These are phyloP conservation scores for Berkeleyomyces rouxiae DNA, from an alignment of 2,329 filamentous ascomycete genomes.

Conservation along the genomic window DNA sequence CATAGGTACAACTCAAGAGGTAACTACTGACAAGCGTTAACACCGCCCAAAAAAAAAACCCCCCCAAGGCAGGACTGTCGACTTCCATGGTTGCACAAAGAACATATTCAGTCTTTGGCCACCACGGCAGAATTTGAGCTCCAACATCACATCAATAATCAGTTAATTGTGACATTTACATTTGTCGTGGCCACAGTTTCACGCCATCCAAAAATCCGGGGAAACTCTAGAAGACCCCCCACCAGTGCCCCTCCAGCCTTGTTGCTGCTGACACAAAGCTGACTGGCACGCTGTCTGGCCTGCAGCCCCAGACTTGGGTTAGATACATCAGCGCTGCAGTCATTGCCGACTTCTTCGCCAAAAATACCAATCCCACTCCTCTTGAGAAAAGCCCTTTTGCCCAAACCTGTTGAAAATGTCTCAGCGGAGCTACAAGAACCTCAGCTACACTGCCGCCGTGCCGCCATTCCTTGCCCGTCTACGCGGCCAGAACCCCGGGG, in stretches of 20 bases:
- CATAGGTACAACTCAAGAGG: not conserved
- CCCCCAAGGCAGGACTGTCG: not conserved
- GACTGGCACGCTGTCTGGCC: not conserved
- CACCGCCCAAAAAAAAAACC: not conserved
- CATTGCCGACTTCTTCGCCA: not conserved
- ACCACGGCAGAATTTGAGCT: too few species aligned
- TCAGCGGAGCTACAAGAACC: constrained; percentile 51
- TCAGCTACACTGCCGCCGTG: constrained; percentile 44
- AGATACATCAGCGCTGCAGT: not conserved
- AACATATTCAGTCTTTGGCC: not conserved
- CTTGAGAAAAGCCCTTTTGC: constrained; percentile 13
- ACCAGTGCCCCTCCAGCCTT: not conserved
- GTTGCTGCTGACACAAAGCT: not conserved
- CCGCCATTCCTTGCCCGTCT: constrained; percentile 45
- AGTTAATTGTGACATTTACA: too few species aligned
- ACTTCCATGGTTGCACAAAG: not conserved
- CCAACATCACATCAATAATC: too few species aligned
- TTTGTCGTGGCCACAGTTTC: too few species aligned
- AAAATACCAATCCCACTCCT: too few species aligned
- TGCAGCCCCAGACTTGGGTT: not conserved
- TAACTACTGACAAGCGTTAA: not conserved
- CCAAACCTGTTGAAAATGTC: constrained; percentile 23
- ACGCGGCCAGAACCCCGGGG: constrained; percentile 33
- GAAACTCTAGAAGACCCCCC: too few species aligned
- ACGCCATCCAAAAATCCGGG: too few species aligned